Evolutionary conservation across 139 green algal species (phyloP).

Genomic region (Ettlia oleoabundans): DNA sequence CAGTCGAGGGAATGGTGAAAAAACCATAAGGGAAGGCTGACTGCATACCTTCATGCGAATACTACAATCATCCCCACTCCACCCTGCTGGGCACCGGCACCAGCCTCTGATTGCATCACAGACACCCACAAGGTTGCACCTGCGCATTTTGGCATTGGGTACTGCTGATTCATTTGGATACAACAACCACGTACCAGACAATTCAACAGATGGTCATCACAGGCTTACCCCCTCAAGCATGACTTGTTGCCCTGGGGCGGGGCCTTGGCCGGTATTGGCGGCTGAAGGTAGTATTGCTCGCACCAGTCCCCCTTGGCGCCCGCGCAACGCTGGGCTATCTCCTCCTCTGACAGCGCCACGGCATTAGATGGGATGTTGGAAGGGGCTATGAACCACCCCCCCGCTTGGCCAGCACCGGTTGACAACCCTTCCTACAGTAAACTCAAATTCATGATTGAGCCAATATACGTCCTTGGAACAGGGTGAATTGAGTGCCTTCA

Average conservation of each 20-base stretch:
- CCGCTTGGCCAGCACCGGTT: too few species aligned
- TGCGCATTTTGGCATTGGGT: too few species aligned
- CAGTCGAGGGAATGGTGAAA: not conserved
- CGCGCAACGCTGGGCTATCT: not conserved
- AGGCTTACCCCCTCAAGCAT: constrained; percentile 28
- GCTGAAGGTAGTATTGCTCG: constrained; percentile 11
- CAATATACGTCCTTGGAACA: too few species aligned
- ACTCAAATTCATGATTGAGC: too few species aligned
- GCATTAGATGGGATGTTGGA: too few species aligned
- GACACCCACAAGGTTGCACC: constrained; percentile 25
- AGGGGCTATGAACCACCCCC: too few species aligned
- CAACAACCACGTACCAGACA: too few species aligned
- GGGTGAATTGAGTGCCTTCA: too few species aligned
- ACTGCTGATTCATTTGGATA: too few species aligned
- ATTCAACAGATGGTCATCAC: too few species aligned
- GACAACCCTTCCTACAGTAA: too few species aligned
- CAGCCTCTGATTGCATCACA: not conserved
- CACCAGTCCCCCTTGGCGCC: constrained; percentile 8
- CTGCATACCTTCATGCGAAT: constrained; percentile 4
- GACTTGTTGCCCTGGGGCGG: not conserved
- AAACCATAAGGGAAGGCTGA: not conserved
- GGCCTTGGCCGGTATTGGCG: not conserved
- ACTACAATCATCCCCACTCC: constrained; percentile 50
- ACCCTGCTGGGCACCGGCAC: constrained; percentile 40
- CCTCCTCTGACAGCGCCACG: too few species aligned